phyloP scores from a whole-genome alignment of 1,139 yeast genomes.

The Protomyces macrosporus region DNA sequence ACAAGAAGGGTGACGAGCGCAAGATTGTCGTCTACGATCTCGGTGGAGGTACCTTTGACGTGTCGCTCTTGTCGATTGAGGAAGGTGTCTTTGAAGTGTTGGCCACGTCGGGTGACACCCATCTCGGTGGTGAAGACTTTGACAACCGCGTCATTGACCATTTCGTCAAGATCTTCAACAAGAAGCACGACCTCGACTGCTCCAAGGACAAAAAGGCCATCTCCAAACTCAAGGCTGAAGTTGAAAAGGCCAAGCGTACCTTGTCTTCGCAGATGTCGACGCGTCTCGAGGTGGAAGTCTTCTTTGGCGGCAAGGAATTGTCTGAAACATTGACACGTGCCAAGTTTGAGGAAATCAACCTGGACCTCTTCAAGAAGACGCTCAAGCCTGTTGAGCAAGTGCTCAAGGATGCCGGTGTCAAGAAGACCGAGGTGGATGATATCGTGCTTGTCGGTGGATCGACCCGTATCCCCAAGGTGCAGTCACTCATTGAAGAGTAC shows the following conservation, averaged over 20 bases:
- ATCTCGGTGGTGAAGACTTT: constrained; percentile 95
- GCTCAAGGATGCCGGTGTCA: constrained; percentile 78
- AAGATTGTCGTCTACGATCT: constrained; percentile 89
- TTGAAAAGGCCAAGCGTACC: constrained; percentile 94
- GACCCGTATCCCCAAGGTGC: constrained; percentile 96
- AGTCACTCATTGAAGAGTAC: constrained; percentile 76
- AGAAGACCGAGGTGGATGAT: constrained; percentile 79
- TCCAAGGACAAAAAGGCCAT: constrained; percentile 69
- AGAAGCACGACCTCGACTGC: constrained; percentile 78
- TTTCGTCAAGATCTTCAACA: constrained; percentile 77
- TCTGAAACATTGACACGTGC: constrained; percentile 91
- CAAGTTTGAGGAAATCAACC: constrained; percentile 87
- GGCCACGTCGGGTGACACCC: constrained; percentile 94
- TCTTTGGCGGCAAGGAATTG: constrained; percentile 92
- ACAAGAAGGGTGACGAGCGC: constrained; percentile 79
- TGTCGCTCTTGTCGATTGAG: constrained; percentile 78
- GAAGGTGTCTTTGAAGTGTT: constrained; percentile 89
- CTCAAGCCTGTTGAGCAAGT: constrained; percentile 92
- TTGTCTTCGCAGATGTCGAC: constrained; percentile 85
- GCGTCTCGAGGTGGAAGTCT: constrained; percentile 89
- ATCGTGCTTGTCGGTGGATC: constrained; percentile 96
- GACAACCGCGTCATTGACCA: constrained; percentile 84
- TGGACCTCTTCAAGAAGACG: constrained; percentile 81
- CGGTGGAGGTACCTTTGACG: constrained; percentile 95
- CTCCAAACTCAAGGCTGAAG: constrained; percentile 89